These are phyloP conservation scores for Globisporangium alternatum DNA, from an alignment of 352 stramenopile species.

Conservation along the genomic window DNA sequence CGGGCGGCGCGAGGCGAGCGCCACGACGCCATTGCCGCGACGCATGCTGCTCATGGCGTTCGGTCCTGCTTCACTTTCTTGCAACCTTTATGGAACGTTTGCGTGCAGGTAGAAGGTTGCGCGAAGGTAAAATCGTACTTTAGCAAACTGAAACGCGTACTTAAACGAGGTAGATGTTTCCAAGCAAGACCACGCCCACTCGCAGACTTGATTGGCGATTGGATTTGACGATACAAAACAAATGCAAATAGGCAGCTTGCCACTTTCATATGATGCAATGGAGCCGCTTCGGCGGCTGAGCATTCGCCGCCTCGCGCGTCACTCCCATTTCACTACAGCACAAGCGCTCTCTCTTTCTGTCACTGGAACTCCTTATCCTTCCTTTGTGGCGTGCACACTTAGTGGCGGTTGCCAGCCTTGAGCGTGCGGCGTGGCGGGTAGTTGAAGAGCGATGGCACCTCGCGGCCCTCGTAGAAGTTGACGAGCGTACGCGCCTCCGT, in stretches of 20 bases:
- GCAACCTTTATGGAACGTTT: slow-evolving; percentile 8
- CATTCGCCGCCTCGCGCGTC: not conserved
- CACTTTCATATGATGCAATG: no score
- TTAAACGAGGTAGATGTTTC: not conserved
- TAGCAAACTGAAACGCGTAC: not conserved
- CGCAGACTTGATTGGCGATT: not conserved
- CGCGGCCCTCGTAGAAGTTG: slow-evolving; percentile 87
- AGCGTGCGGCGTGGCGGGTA: slow-evolving; percentile 59
- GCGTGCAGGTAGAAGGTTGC: not conserved
- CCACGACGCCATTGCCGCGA: not conserved
- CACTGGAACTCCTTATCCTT: not conserved
- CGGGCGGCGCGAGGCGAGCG: not conserved
- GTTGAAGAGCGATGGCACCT: slow-evolving; percentile 72
- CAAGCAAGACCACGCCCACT: no score
- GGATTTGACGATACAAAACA: not conserved
- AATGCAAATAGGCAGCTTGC: not conserved
- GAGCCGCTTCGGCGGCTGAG: not conserved
- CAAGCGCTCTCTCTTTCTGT: not conserved
- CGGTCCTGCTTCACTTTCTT: not conserved
- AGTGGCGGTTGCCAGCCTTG: slow-evolving; percentile 55
- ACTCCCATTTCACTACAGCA: not conserved
- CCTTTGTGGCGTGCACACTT: slow-evolving; percentile 16
- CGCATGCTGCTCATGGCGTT: slow-evolving; percentile 5
- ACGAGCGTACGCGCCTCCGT: slow-evolving; percentile 91
- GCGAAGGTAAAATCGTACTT: slow-evolving; percentile 5